A percentile compares a stretch with the other conserved stretches of the same genome.
phyloP scores from a whole-genome alignment of 2,329 filamentous ascomycete species.

The Trichoderma sp. region DNA sequence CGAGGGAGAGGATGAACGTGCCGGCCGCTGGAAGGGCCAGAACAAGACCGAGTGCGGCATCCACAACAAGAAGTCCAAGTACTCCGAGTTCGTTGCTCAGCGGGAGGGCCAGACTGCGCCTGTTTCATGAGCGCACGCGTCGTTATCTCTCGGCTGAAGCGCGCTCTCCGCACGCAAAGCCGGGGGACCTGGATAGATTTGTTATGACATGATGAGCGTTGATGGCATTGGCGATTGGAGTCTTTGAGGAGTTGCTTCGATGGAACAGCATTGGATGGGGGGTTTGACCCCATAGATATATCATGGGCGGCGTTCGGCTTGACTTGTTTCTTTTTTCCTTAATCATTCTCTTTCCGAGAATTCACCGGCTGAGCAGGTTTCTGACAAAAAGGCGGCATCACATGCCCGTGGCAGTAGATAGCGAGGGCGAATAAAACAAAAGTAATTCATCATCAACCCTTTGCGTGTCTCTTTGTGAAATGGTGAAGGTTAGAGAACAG shows the following conservation, averaged over 20 bases:
- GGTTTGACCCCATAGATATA: slow-evolving; percentile 2
- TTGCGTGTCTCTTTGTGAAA: not conserved
- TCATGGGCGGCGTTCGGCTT: slow-evolving; percentile 17
- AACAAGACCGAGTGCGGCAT: slow-evolving; percentile 97
- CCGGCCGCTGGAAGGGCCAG: slow-evolving; percentile 95
- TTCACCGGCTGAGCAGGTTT: not conserved
- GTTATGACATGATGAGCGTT: slow-evolving; percentile 13
- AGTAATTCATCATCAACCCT: not conserved
- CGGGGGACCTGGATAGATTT: not conserved
- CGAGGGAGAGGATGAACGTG: slow-evolving; percentile 91
- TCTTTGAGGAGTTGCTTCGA: slow-evolving; percentile 8
- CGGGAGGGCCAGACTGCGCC: slow-evolving; percentile 53
- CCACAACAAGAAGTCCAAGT: slow-evolving; percentile 95
- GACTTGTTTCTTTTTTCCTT: not conserved
- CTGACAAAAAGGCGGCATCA: not conserved
- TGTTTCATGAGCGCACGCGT: slow-evolving; percentile 23
- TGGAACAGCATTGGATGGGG: not conserved
- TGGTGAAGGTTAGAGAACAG: not conserved
- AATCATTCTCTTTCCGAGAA: not conserved
- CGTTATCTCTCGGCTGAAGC: not conserved
- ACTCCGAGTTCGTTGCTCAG: slow-evolving; percentile 77
- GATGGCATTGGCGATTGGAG: slow-evolving; percentile 16
- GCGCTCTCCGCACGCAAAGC: not conserved
- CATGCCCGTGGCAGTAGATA: not conserved
- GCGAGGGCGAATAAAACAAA: not conserved